phyloP scores from a whole-genome alignment of 345 rosid genomes.

The Rhodomyrtus tomentosa region DNA sequence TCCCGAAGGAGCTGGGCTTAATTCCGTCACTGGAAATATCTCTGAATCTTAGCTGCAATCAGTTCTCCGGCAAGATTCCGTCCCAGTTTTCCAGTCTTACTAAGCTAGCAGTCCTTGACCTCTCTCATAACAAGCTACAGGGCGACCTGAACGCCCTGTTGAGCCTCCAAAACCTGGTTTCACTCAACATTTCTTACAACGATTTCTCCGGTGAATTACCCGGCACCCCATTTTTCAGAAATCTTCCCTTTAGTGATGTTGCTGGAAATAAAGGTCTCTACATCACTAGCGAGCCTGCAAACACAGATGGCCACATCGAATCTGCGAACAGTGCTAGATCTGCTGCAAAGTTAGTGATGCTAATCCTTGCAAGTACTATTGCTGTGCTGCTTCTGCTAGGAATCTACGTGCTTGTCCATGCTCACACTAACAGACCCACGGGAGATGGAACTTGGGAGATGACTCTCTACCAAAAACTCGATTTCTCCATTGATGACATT shows the following conservation, averaged over 20 bases:
- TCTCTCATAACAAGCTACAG: constrained; percentile 73
- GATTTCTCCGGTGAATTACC: constrained; percentile 86
- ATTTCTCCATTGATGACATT: constrained; percentile 64
- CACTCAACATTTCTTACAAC: constrained; percentile 85
- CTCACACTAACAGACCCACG: constrained; percentile 18
- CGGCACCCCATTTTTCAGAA: constrained; percentile 60
- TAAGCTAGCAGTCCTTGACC: constrained; percentile 68
- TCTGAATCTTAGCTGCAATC: constrained; percentile 81
- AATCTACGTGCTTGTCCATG: constrained; percentile 47
- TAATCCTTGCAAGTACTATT: constrained; percentile 62
- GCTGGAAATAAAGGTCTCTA: constrained; percentile 57
- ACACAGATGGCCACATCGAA: constrained; percentile 26
- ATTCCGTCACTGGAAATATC: constrained; percentile 75
- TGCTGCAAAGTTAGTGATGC: constrained; percentile 42
- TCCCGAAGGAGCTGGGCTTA: constrained; percentile 67
- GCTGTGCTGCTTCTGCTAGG: constrained; percentile 53
- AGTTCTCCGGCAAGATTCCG: constrained; percentile 61
- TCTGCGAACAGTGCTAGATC: constrained; percentile 20
- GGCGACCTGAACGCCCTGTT: constrained; percentile 56
- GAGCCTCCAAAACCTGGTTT: constrained; percentile 67
- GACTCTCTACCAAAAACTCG: constrained; percentile 77
- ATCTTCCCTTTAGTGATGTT: constrained; percentile 64
- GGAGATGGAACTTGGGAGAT: constrained; percentile 61
- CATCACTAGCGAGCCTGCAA: constrained; percentile 22
- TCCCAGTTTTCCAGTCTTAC: constrained; percentile 56